These are phyloP conservation scores for Dryas drummondii DNA, from an alignment of 306 rosid genomes.

Conservation along the genomic window DNA sequence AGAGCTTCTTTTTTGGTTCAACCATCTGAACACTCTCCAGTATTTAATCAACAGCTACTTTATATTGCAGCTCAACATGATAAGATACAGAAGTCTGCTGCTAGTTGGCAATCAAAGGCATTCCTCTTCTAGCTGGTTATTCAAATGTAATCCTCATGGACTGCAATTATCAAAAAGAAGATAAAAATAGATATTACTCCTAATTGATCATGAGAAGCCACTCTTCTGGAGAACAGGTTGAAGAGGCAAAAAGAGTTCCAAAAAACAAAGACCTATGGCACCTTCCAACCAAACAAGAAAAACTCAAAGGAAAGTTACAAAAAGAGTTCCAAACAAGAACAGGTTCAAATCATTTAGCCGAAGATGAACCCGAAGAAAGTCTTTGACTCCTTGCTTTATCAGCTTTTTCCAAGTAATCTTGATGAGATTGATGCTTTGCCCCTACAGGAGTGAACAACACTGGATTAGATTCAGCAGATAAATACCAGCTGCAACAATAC, in stretches of 20 bases:
- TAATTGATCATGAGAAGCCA: background rate
- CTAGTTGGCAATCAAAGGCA: too few species aligned
- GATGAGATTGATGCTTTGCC: conserved; percentile 83
- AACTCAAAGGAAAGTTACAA: conserved; percentile 19
- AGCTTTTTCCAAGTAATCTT: conserved; percentile 88
- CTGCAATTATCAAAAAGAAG: background rate
- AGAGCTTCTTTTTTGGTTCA: too few species aligned
- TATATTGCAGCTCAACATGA: background rate
- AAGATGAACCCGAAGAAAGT: conserved; percentile 69
- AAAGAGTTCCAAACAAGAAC: background rate
- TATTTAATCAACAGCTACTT: background rate
- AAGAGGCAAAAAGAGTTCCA: background rate
- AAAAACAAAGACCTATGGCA: conserved; percentile 5
- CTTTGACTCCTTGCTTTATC: conserved; percentile 95
- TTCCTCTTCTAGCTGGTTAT: background rate
- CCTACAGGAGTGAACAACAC: conserved; percentile 47
- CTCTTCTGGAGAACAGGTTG: conserved; percentile 4
- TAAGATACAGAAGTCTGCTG: too few species aligned
- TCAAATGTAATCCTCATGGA: background rate
- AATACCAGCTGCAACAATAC: background rate
- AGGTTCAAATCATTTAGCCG: conserved; percentile 53
- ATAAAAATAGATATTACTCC: background rate
- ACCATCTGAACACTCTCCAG: too few species aligned
- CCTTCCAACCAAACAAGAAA: background rate
- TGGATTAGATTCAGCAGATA: conserved; percentile 17